These are phyloP conservation scores for Paraglomus occultum DNA, from an alignment of 192 early-diverging fungal genomes.

Conservation along the genomic window DNA sequence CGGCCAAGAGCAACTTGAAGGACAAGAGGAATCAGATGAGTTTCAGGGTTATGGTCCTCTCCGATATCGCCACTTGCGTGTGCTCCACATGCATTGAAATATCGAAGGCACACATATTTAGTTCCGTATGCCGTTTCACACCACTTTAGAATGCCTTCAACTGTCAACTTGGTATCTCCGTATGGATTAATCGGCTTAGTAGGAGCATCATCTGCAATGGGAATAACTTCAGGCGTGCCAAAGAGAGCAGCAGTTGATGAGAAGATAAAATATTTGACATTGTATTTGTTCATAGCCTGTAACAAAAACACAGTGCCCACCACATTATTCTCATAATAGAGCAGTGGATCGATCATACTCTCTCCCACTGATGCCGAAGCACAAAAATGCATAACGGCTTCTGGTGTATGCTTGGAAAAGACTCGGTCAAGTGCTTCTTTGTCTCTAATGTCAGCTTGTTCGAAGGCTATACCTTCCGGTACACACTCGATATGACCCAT, in stretches of 20 bases:
- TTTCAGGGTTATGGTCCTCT: constrained; percentile 86
- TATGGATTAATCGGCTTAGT: constrained; percentile 82
- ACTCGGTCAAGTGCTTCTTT: constrained; percentile 35
- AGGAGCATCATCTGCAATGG: constrained; percentile 55
- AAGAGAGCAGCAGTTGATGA: constrained; percentile 91
- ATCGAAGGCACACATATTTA: constrained; percentile 69
- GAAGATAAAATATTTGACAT: constrained; percentile 85
- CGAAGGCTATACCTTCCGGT: constrained; percentile 30
- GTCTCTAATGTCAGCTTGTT: constrained; percentile 46
- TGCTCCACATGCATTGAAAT: constrained; percentile 97
- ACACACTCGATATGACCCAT: constrained; percentile 32
- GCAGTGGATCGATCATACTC: constrained; percentile 70
- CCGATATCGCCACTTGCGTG: constrained; percentile 90
- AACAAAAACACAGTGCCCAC: constrained; percentile 80
- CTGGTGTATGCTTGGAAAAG: constrained; percentile 39
- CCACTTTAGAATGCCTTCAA: constrained; percentile 73
- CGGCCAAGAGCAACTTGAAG: constrained; percentile 89
- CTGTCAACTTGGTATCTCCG: constrained; percentile 85
- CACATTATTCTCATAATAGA: constrained; percentile 94
- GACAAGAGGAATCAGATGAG: constrained; percentile 93
- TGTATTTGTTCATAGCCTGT: constrained; percentile 73
- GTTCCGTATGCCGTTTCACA: constrained; percentile 31
- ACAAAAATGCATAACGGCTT: constrained; percentile 73
- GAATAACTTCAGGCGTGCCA: constrained; percentile 47
- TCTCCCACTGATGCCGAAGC: constrained; percentile 85